Base-by-base conservation (phyloP, 208 protist genomes). In the Naegleria gruberi region DNA sequence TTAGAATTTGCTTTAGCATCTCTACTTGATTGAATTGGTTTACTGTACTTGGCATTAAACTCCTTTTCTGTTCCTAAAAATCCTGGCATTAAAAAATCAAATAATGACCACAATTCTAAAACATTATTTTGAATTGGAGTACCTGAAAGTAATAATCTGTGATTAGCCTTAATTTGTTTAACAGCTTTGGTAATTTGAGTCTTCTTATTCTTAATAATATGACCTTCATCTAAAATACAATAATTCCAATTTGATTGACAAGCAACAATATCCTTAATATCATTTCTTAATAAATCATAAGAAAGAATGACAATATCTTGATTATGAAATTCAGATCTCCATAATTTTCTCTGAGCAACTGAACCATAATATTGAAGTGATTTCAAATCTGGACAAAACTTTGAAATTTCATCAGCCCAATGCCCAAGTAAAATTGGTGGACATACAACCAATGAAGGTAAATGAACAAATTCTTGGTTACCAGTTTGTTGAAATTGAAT, bases 61-160 rank as follows among this genome's bases (percentile, higher is more conserved):
- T 94, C 89, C 15, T 83, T 55, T 85, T 94, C 93, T 0, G 92
- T 96, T 34, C 96, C 96, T 23, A 98, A 92, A 90, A 97, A 98
- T 2, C 96, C 91, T 37, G 91, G 91, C 65, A 84, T 92, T 83
- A 98, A 94, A 92, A 99, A 98, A 89, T 99, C 97, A 90, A 98
- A 97, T 3, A 99, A 88, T 15, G 96, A 97, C 97, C 97, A 98
- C 26, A 99, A 93, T 93, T 99, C 97, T 23, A 90, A 91, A 0
- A 99, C 90, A 82, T 96, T 97, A 92, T 99, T 99, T 91, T 99
- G 97, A n/a, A 98, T 95, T 0, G 96, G 96, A 55, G 95, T 95
- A 2, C 97, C 97, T 0, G 93, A 94, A 0, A 99, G 86, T 42
- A 98, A 93, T 19, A 98, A n/a, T 10, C 96, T 77, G 74, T 96